Evolutionary conservation across 1,284 basidiomycete species (phyloP), one percentile per base, ranked within the genome.

Genomic region (Microbotryomycetes sp.): DNA sequence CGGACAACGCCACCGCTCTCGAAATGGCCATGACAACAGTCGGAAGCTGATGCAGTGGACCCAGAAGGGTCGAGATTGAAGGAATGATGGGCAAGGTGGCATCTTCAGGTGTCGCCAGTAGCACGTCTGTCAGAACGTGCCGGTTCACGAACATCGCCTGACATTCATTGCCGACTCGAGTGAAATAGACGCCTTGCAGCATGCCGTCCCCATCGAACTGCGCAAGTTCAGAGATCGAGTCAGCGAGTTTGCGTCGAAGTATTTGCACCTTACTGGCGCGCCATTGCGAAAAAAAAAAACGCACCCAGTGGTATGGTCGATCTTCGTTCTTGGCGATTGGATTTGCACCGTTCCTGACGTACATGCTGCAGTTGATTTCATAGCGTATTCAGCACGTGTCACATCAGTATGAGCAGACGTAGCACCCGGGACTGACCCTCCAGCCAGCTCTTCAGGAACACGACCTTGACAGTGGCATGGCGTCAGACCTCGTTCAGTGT

Each of bases 331-430:
- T 49, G 6, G 51, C 32, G 12, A 62, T 54, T 1, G 79, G 78
- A 60, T 80, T 80, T n/a, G 77, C 77, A 14, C 79, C 80, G 62
- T 81, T 80, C 49, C 80, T 70, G 30, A 80, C 75, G 63, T 81
- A 81, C 70, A 65, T 48, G 4, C 64, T 65, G 54, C 16, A 4
- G 7, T 4, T 19, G 3, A 19, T 6, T 32, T 2, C 16, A 12
- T 5, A 26, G 19, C 1, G 23, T 3, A 3, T 7, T 45, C 1
- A 7, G 52, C 2, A n/a, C 3, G 25, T 31, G 30, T 14, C 6
- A 31, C 26, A 26, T 9, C 47, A 22, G 4, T 49, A 9, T 7
- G 2, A 15, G 14, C 47, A 2, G 47, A n/a, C n/a, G n/a, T n/a
- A n/a, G 47, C 28, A 1, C 3, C 3, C 25, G n/a, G 15, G 30